Evolutionary conservation across 1,139 yeast genomes (phyloP).

Genomic region (Hyphopichia khmerensis): DNA sequence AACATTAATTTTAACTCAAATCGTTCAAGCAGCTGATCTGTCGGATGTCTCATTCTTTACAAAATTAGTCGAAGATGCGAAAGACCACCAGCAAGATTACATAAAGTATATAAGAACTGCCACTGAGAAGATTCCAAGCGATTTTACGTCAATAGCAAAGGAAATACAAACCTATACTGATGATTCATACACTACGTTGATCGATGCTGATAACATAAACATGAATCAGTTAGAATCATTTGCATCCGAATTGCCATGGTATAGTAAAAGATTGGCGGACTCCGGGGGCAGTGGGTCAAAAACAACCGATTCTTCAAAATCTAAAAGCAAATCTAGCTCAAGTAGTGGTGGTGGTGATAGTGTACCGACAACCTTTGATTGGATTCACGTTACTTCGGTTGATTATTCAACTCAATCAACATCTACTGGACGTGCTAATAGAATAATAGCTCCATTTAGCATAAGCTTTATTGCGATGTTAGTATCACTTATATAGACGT

Average conservation of each 20-base stretch:
- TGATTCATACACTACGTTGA: constrained; percentile 36
- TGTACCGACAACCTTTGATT: neutral
- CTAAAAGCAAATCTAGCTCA: constrained; percentile 2
- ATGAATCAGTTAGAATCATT: constrained; percentile 23
- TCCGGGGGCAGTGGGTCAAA: neutral
- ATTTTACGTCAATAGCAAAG: constrained; percentile 21
- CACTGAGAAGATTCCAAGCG: constrained; percentile 19
- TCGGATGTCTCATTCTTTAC: constrained; percentile 24
- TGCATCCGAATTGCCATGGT: constrained; percentile 40
- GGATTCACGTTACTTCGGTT: neutral
- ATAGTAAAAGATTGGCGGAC: neutral
- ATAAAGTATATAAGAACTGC: constrained; percentile 23
- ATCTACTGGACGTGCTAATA: constrained; percentile 5
- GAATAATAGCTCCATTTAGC: constrained; percentile 7
- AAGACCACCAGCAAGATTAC: constrained; percentile 20
- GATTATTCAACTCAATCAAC: constrained; percentile 1
- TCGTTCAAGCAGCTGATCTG: constrained; percentile 7
- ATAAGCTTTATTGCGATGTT: constrained; percentile 6
- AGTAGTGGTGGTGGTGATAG: constrained; percentile 1
- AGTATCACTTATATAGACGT: neutral
- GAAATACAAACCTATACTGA: constrained; percentile 31
- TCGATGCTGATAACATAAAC: constrained; percentile 17
- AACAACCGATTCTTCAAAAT: neutral
- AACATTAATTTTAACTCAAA: neutral
- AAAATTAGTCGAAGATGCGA: constrained; percentile 27